Conservation (phyloP, 73 alveolate species). For the Paramecium biaurelia region DNA sequence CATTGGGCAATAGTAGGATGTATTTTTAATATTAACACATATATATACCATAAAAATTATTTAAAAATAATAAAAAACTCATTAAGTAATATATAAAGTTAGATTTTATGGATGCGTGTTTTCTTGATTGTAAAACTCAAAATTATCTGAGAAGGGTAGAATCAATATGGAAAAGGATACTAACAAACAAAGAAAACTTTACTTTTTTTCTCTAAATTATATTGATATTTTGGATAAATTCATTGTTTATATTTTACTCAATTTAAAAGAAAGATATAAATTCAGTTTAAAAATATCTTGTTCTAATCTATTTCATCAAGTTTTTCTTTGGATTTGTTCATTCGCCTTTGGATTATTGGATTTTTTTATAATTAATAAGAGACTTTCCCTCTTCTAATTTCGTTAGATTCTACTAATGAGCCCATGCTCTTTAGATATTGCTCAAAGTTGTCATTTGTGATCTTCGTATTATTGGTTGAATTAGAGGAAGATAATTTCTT, state of each 20-base stretch:
- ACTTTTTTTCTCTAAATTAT: background rate
- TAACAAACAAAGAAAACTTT: slow-evolving; percentile 21
- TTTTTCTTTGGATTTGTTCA: background rate
- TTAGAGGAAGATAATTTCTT: background rate
- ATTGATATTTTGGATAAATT: background rate
- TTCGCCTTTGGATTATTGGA: background rate
- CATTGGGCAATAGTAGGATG: slow-evolving; percentile 56
- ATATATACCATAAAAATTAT: slow-evolving; percentile 54
- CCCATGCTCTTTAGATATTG: background rate
- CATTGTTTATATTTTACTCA: background rate
- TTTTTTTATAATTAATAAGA: background rate
- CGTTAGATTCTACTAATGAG: background rate
- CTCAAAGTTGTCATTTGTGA: background rate
- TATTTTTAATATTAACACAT: background rate
- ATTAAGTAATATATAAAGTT: background rate
- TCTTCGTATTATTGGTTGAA: background rate
- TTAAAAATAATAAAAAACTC: slow-evolving; percentile 41
- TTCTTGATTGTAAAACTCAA: slow-evolving; percentile 52
- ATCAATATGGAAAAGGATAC: slow-evolving; percentile 70
- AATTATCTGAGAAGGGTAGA: slow-evolving; percentile 46
- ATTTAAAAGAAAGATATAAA: background rate
- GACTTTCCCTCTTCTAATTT: background rate
- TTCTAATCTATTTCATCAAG: background rate
- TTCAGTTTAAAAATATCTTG: background rate
- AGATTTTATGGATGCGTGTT: slow-evolving; percentile 70